phyloP scores from a whole-genome alignment of 2,329 filamentous ascomycete genomes.

The Aspergillus sp. region DNA sequence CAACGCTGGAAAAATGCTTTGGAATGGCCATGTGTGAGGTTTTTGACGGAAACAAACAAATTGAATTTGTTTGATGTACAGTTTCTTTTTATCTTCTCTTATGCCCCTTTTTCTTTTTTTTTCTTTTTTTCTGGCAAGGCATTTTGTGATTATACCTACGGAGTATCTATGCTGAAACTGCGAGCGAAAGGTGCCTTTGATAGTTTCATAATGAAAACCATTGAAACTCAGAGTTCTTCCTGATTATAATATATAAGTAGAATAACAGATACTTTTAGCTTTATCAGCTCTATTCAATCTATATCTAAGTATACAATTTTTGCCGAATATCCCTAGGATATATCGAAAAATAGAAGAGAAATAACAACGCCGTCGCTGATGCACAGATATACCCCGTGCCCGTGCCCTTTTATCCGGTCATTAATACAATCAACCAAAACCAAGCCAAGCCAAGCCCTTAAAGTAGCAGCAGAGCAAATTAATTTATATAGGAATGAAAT shows the following conservation, averaged over 20 bases:
- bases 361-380: conserved; percentile 24
- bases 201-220: conserved; percentile 18
- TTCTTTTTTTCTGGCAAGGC: conserved; percentile 16
- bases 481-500: conserved; percentile 7
- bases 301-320: not conserved
- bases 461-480: conserved; percentile 1
- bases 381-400: conserved; percentile 18
- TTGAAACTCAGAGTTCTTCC: too few species aligned
- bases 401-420: not conserved
- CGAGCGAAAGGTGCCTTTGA: conserved; percentile 7
- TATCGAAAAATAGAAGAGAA: not conserved
- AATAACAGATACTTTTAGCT: too few species aligned
- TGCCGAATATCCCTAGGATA: too few species aligned
- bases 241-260: too few species aligned
- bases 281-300: too few species aligned
- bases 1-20: too few species aligned
- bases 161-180: too few species aligned
- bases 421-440: too few species aligned
- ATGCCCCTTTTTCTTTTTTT: conserved; percentile 6
- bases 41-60: not conserved
- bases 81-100: conserved; percentile 9
- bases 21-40: not conserved
- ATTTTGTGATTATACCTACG: conserved; percentile 4
- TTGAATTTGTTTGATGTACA: conserved; percentile 24
- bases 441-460: too few species aligned